These are phyloP conservation scores for Priceomyces medius DNA, from an alignment of 805 yeast species.

Conservation along the genomic window DNA sequence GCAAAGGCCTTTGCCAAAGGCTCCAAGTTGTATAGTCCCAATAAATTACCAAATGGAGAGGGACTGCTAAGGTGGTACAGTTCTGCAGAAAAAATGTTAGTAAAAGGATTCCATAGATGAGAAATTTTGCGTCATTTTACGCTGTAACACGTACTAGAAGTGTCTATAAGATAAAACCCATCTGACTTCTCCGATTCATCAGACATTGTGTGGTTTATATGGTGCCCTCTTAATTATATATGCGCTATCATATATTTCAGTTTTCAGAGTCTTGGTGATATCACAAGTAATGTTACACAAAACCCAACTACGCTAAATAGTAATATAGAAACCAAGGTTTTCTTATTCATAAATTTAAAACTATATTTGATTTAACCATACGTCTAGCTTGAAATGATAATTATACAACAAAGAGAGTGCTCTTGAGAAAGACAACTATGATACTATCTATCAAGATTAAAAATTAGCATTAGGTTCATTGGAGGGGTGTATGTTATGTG, in stretches of 20 bases:
- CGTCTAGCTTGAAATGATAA: constrained; percentile 4
- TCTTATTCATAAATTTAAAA: neutral
- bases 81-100: constrained; percentile 14
- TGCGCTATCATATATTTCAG: too few relatives aligned
- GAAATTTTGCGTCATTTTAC: neutral
- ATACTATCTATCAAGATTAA: neutral
- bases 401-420: constrained; percentile 3
- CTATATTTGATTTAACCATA: constrained; percentile 2
- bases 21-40: constrained; percentile 64
- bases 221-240: too few relatives aligned
- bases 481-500: neutral
- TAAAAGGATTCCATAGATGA: too few relatives aligned
- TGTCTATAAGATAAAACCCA: constrained; percentile 14
- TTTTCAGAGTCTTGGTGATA: too few relatives aligned
- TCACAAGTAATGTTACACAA: too few relatives aligned
- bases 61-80: constrained; percentile 51
- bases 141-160: constrained; percentile 3
- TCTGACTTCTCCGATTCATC: constrained; percentile 4
- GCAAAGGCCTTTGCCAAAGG: constrained; percentile 78
- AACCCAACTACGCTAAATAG: too few relatives aligned
- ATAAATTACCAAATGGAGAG: constrained; percentile 70
- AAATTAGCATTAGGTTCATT: neutral
- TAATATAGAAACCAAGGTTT: too few relatives aligned
- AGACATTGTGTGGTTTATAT: neutral
- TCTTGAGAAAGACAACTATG: neutral